phyloP scores from a whole-genome alignment of 805 yeast species.

The Yamadazyma tumulicola region DNA sequence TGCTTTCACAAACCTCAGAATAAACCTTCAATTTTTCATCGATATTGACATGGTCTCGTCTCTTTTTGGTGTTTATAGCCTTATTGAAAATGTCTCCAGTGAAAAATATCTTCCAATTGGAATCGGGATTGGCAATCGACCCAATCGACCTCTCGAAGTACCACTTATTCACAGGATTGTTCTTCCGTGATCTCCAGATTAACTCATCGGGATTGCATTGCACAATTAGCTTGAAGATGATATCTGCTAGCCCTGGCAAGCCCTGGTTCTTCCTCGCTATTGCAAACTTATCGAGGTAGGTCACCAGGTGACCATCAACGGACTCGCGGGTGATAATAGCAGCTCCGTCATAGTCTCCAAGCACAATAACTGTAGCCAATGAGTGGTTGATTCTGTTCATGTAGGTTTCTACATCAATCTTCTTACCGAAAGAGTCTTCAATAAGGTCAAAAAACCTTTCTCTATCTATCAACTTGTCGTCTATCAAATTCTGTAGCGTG shows the following conservation, averaged over 20 bases:
- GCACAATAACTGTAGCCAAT: constrained; percentile 75
- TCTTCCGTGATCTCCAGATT: constrained; percentile 84
- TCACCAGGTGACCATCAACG: constrained; percentile 34
- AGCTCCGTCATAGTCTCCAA: constrained; percentile 94
- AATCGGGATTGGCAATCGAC: constrained; percentile 38
- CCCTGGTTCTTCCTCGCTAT: constrained; percentile 84
- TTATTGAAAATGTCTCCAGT: constrained; percentile 40
- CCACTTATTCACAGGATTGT: constrained; percentile 95
- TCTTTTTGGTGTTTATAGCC: constrained; percentile 22
- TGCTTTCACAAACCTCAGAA: constrained; percentile 49
- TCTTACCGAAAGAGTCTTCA: constrained; percentile 73
- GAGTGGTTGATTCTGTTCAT: constrained; percentile 58
- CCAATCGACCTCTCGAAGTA: constrained; percentile 89
- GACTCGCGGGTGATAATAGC: constrained; percentile 88
- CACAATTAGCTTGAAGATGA: constrained; percentile 78
- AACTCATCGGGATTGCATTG: constrained; percentile 67
- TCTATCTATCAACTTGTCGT: constrained; percentile 46
- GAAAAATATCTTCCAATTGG: constrained; percentile 40
- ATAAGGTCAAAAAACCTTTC: constrained; percentile 57
- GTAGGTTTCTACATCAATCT: constrained; percentile 65
- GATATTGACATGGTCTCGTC: constrained; percentile 12
- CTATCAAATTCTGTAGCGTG: constrained; percentile 38
- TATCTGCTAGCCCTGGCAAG: constrained; percentile 88
- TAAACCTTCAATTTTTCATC: constrained; percentile 43
- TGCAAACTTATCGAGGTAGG: constrained; percentile 93